Conservation (phyloP, 306 rosid species). For the Ormosia emarginata region DNA sequence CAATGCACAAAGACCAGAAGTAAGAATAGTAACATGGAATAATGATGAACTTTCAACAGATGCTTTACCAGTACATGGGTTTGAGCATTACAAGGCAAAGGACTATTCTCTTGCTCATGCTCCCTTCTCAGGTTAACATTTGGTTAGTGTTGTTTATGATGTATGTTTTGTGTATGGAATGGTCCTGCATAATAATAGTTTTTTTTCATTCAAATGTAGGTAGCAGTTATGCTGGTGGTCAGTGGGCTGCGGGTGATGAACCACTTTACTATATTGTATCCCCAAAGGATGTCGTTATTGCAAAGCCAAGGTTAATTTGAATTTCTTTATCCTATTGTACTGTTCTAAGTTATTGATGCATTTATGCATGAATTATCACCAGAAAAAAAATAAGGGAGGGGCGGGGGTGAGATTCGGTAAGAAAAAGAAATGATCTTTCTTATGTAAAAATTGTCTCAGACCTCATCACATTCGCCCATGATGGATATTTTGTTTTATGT, state of each 20-base stretch:
- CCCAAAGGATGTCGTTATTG: slow-evolving; percentile 95
- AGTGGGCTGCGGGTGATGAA: slow-evolving; percentile 98
- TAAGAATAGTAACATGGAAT: slow-evolving; percentile 82
- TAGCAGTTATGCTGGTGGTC: slow-evolving; percentile 99
- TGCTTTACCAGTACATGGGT: slow-evolving; percentile 92
- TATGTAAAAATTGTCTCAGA: neutral
- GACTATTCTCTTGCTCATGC: slow-evolving; percentile 98
- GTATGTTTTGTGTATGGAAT: slow-evolving; percentile 22
- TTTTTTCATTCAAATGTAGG: slow-evolving; percentile 57
- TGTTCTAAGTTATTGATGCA: neutral
- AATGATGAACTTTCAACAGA: slow-evolving; percentile 95
- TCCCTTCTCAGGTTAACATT: slow-evolving; percentile 92
- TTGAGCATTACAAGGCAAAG: slow-evolving; percentile 96
- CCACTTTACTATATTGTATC: slow-evolving; percentile 94
- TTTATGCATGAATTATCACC: neutral
- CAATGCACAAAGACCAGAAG: slow-evolving; percentile 95
- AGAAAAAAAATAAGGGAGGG: neutral
- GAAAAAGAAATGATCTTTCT: neutral
- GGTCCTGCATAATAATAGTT: slow-evolving; percentile 16
- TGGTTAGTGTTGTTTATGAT: slow-evolving; percentile 33
- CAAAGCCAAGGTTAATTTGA: slow-evolving; percentile 84
- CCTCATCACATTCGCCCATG: neutral
- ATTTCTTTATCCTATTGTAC: neutral
- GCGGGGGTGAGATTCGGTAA: neutral
- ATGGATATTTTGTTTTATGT: slow-evolving; percentile 2